Base-by-base conservation (phyloP, 192 early-diverging fungal species). In the Kickxella alabastrina region DNA sequence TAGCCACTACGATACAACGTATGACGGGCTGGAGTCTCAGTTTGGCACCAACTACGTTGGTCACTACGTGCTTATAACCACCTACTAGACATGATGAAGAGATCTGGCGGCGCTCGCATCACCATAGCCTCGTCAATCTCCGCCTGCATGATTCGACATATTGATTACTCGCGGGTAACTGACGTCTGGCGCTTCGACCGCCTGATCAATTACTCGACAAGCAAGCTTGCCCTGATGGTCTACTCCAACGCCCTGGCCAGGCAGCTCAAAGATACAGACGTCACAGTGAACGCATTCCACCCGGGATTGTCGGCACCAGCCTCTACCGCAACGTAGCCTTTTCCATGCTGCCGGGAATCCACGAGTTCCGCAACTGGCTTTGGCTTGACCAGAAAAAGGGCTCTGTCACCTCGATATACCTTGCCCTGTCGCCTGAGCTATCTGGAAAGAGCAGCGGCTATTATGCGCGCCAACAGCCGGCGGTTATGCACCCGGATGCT, bases 1-100 rank as follows among this genome's bases (percentile, higher is more conserved):
- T 49, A 68, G 62, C 9, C 82, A 80, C 21, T 82, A 81, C 43
- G 68, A 67, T 15, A 73, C 74, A 31, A 85, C 83, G n/a, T 62
- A 67, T 24, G 82, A 83, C 17, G 83, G 83, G 19, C 57, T 78
- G 17, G 83, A 85, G 53, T 68, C 75, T 43, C 82, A 83, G 68
- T 83, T 82, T 76, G 81, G 82, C 3, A 81, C 80, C 36, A 84
- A 84, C 58, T 80, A 74, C 39, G 58, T 84, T 4, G 83, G 83
- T 8, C 83, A 84, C 44, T 82, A 78, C 21, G 45, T 74, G 39
- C 51, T 84, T 19, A 77, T 80, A 54, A 65, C 21, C 39, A 49
- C 8, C 53, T 82, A 12, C 23, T 82, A 2, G 55, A 49, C 0
- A 25, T 67, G 8, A 51, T 84, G 46, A 71, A 82, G 47, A 38